phyloP scores from a whole-genome alignment of 192 early-diverging fungal genomes.

The Radiomyces spectabilis region DNA sequence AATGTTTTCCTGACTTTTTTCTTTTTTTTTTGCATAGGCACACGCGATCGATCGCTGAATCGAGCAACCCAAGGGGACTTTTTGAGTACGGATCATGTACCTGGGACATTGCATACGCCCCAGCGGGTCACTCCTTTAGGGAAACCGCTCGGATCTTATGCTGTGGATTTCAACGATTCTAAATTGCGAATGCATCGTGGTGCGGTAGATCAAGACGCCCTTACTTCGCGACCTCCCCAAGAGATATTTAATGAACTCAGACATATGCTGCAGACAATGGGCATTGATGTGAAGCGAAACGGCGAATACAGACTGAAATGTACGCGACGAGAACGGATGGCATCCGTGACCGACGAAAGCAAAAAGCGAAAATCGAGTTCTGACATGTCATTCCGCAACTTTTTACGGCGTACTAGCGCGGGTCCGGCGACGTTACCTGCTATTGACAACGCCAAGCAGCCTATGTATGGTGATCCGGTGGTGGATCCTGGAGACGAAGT shows the following conservation, averaged over 20 bases:
- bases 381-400: no score
- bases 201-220: slow-evolving; percentile 63
- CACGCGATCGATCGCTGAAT: slow-evolving; percentile 16
- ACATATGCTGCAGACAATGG: slow-evolving; percentile 40
- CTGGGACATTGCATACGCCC: no score
- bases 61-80: no score
- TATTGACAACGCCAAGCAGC: neutral
- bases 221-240: slow-evolving; percentile 56
- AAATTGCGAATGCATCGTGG: slow-evolving; percentile 69
- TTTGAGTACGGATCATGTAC: no score
- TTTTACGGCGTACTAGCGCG: no score
- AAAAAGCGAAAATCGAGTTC: neutral
- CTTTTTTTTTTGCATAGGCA: neutral
- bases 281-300: slow-evolving; percentile 45
- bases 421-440: no score
- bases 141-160: neutral
- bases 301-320: slow-evolving; percentile 54
- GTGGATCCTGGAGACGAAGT: slow-evolving; percentile 74
- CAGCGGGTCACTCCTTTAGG: no score
- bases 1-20: slow-evolving; percentile 3
- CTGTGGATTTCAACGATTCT: slow-evolving; percentile 11
- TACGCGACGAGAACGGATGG: slow-evolving; percentile 34
- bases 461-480: slow-evolving; percentile 38
- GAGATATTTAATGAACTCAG: slow-evolving; percentile 64
- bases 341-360: neutral